Percentiles rank a stretch among this genome's conserved stretches.
Evolutionary conservation across 2,329 filamentous ascomycete species (phyloP).

Genomic region (Aspergillus uvarum): DNA sequence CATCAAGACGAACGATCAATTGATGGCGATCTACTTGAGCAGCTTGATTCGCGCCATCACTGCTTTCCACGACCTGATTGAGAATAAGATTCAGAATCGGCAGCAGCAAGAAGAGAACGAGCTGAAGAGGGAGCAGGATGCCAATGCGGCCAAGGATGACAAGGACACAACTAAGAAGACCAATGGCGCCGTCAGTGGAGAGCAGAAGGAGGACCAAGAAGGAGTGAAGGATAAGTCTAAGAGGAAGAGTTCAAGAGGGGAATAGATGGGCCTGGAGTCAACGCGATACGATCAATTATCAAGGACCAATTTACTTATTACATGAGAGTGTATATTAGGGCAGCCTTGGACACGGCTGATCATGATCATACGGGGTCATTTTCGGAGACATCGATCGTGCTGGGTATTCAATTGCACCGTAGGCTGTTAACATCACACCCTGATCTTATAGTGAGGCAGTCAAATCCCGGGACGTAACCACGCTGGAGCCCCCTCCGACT

Average conservation of each 20-base stretch:
- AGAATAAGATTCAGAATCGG: slow-evolving; percentile 99
- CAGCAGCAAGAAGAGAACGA: slow-evolving; percentile 97
- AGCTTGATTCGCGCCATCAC: slow-evolving; percentile 97
- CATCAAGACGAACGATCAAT: slow-evolving; percentile 97
- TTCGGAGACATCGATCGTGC: not conserved
- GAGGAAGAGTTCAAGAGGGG: slow-evolving; percentile 50
- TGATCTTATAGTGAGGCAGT: not conserved
- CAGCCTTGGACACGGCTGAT: not conserved
- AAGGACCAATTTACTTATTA: slow-evolving; percentile 25
- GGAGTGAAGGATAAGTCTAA: slow-evolving; percentile 59
- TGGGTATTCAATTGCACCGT: not conserved
- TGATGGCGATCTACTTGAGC: slow-evolving; percentile 97
- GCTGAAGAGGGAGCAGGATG: slow-evolving; percentile 67
- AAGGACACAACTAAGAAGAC: slow-evolving; percentile 56
- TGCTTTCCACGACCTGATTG: slow-evolving; percentile 97
- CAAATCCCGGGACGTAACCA: not conserved
- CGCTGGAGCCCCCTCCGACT: no score
- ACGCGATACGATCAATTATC: slow-evolving; percentile 27
- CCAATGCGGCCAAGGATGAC: slow-evolving; percentile 65
- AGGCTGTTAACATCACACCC: not conserved
- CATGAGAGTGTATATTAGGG: slow-evolving; percentile 30
- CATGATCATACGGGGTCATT: not conserved
- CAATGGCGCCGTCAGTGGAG: slow-evolving; percentile 49
- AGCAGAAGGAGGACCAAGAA: slow-evolving; percentile 56
- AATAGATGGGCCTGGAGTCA: slow-evolving; percentile 16